These are phyloP conservation scores for Colletotrichum sp. DNA, from an alignment of 2,329 filamentous ascomycete species.

Conservation along the genomic window DNA sequence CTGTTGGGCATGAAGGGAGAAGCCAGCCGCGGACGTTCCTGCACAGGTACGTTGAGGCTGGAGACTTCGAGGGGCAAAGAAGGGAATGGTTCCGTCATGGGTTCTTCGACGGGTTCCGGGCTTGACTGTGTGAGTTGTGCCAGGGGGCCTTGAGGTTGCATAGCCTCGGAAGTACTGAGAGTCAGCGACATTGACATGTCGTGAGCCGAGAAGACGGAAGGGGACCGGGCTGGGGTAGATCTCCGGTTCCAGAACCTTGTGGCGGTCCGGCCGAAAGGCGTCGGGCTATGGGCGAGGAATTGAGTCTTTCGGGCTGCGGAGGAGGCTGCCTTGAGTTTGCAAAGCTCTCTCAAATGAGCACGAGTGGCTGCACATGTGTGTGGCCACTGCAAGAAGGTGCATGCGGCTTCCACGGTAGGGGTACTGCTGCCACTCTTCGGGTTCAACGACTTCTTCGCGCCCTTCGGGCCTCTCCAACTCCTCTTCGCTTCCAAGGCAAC, in stretches of 20 bases:
- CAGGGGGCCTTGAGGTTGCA: conserved; percentile 66
- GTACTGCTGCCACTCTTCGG: conserved; percentile 58
- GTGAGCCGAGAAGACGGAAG: conserved; percentile 59
- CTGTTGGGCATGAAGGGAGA: conserved; percentile 63
- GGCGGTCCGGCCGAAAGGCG: conserved; percentile 58
- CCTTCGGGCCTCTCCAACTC: conserved; percentile 68
- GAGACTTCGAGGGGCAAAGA: neutral
- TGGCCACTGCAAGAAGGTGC: conserved; percentile 64
- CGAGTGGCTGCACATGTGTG: conserved; percentile 68
- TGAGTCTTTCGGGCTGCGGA: conserved; percentile 46
- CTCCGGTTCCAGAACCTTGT: conserved; percentile 54
- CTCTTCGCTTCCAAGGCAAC: conserved; percentile 69
- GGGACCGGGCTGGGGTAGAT: conserved; percentile 47
- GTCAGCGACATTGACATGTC: conserved; percentile 68
- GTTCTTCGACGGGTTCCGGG: conserved; percentile 24
- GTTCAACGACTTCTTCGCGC: conserved; percentile 15
- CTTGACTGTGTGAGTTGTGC: conserved; percentile 60
- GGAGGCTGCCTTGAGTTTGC: conserved; percentile 55
- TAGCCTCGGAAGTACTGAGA: conserved; percentile 66
- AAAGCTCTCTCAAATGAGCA: conserved; percentile 65
- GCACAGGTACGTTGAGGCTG: conserved; percentile 22
- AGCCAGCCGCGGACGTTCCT: conserved; percentile 45
- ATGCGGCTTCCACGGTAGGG: conserved; percentile 52
- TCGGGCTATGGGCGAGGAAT: conserved; percentile 57
- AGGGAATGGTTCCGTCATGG: conserved; percentile 20